These are phyloP conservation scores for Metarhizium album DNA, from an alignment of 2,329 filamentous ascomycete species.

Conservation along the genomic window DNA sequence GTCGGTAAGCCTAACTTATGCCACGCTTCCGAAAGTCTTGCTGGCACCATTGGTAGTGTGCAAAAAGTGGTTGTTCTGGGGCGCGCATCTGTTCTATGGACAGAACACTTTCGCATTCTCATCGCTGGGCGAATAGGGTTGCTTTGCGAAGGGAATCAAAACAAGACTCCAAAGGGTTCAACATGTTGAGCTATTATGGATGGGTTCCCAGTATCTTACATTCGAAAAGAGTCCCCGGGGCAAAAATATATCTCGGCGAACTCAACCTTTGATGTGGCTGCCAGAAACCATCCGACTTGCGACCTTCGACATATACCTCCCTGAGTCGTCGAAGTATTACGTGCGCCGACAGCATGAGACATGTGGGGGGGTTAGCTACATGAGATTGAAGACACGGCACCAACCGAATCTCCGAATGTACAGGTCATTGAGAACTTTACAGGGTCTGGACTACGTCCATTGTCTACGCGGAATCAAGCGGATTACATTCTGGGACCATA, in stretches of 20 bases:
- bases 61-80: slow-evolving; percentile 29
- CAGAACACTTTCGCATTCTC: slow-evolving; percentile 40
- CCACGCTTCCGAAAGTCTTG: slow-evolving; percentile 23
- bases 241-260: slow-evolving; percentile 27
- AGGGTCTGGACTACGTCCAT: slow-evolving; percentile 34
- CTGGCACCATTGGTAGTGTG: slow-evolving; percentile 29
- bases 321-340: slow-evolving; percentile 21
- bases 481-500: slow-evolving; percentile 31
- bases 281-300: slow-evolving; percentile 26
- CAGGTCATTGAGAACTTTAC: slow-evolving; percentile 28
- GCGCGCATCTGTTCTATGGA: slow-evolving; percentile 35
- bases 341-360: slow-evolving; percentile 29
- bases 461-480: slow-evolving; percentile 31
- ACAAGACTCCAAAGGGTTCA: slow-evolving; percentile 30
- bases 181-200: slow-evolving; percentile 33
- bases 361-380: slow-evolving; percentile 9
- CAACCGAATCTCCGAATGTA: slow-evolving; percentile 30
- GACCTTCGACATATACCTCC: slow-evolving; percentile 28
- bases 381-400: slow-evolving; percentile 17
- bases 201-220: slow-evolving; percentile 24
- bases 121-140: slow-evolving; percentile 39
- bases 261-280: slow-evolving; percentile 24
- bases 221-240: slow-evolving; percentile 6
- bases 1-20: slow-evolving; percentile 21
- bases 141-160: slow-evolving; percentile 34